Conservation (phyloP, 2,329 filamentous ascomycete species). For the Exophiala sideris region DNA sequence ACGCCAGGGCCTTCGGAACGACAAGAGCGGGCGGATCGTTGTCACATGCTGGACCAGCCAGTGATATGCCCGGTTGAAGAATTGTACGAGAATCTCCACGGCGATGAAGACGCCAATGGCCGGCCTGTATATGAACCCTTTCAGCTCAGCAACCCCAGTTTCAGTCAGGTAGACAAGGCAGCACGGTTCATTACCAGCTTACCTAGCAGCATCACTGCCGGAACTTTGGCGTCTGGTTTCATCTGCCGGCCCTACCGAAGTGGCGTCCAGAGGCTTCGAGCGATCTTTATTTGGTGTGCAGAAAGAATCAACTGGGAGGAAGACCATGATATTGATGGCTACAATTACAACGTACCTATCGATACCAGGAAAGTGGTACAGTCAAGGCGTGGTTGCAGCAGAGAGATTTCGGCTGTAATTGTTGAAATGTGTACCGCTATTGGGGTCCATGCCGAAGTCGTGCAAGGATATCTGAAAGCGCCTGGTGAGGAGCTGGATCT, state of each 20-base stretch:
- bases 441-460: slow-evolving; percentile 79
- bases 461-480: slow-evolving; percentile 84
- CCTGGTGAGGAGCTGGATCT: slow-evolving; percentile 81
- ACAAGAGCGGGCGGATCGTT: slow-evolving; percentile 78
- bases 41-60: slow-evolving; percentile 89
- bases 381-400: slow-evolving; percentile 74
- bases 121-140: slow-evolving; percentile 71
- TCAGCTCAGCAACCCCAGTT: slow-evolving; percentile 66
- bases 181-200: slow-evolving; percentile 83
- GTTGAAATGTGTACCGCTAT: slow-evolving; percentile 91
- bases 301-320: slow-evolving; percentile 96
- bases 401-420: slow-evolving; percentile 85
- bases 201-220: slow-evolving; percentile 75
- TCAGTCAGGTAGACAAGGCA: slow-evolving; percentile 91
- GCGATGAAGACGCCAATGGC: slow-evolving; percentile 84
- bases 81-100: slow-evolving; percentile 77
- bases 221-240: slow-evolving; percentile 81
- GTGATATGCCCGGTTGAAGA: slow-evolving; percentile 87
- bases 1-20: slow-evolving; percentile 86
- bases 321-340: slow-evolving; percentile 71
- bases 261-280: slow-evolving; percentile 85
- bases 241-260: slow-evolving; percentile 91
- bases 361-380: slow-evolving; percentile 83
- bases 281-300: slow-evolving; percentile 97
- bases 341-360: slow-evolving; percentile 36